Conservation (phyloP, 2,329 filamentous ascomycete species). For the Penicillium sp. region DNA sequence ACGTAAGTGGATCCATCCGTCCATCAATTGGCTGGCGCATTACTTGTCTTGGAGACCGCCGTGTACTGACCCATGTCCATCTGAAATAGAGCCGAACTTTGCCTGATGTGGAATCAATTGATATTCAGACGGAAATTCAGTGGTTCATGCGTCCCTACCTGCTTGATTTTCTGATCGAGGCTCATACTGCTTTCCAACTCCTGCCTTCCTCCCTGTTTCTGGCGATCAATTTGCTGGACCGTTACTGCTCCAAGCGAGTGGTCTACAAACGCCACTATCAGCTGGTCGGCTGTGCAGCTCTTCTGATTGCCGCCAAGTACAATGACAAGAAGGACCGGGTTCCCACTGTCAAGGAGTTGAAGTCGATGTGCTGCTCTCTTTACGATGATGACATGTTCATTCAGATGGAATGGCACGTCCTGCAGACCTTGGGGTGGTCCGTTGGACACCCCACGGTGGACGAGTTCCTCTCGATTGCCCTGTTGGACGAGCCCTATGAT, state of each 20-base stretch:
- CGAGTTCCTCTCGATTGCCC: conserved; percentile 81
- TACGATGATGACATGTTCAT: conserved; percentile 99
- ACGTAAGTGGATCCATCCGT: conserved; percentile 45
- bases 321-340: conserved; percentile 98
- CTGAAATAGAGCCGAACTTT: conserved; percentile 66
- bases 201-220: conserved; percentile 93
- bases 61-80: conserved; percentile 20
- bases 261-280: conserved; percentile 99
- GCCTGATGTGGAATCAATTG: conserved; percentile 93
- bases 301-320: conserved; percentile 97
- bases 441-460: conserved; percentile 95
- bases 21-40: too few species aligned
- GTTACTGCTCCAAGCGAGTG: conserved; percentile 95
- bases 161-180: conserved; percentile 96
- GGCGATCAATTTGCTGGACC: conserved; percentile 90
- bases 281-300: conserved; percentile 88
- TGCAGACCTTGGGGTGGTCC: conserved; percentile 94
- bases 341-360: conserved; percentile 93
- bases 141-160: conserved; percentile 99
- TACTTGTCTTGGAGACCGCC: too few species aligned
- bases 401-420: conserved; percentile 99
- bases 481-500: conserved; percentile 69
- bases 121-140: conserved; percentile 98
- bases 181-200: conserved; percentile 88
- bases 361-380: conserved; percentile 97